phyloP scores from a whole-genome alignment of 257 asterid genomes.

The Solanum acaule region DNA sequence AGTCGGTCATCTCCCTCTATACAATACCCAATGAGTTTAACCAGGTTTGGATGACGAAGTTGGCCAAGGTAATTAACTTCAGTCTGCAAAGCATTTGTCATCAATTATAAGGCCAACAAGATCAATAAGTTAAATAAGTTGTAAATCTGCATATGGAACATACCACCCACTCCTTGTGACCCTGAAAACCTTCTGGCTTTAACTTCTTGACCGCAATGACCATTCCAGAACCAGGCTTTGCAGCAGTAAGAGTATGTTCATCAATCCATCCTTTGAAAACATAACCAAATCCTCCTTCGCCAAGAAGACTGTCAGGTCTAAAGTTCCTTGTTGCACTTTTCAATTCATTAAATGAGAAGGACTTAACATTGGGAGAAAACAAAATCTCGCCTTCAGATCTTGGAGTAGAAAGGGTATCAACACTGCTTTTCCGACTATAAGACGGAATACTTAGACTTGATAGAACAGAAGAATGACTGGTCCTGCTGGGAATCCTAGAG shows the following conservation, averaged over 20 bases:
- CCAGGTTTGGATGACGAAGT: slow-evolving; percentile 81
- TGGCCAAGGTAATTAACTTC: slow-evolving; percentile 93
- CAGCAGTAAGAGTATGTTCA: slow-evolving; percentile 51
- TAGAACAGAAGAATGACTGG: slow-evolving; percentile 31
- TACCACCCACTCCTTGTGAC: slow-evolving; percentile 99
- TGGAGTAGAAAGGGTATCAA: slow-evolving; percentile 66
- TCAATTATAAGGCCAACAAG: background rate
- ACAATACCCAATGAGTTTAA: slow-evolving; percentile 91
- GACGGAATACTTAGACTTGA: slow-evolving; percentile 46
- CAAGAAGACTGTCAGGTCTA: slow-evolving; percentile 83
- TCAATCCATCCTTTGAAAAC: slow-evolving; percentile 97
- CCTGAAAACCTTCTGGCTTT: slow-evolving; percentile 94
- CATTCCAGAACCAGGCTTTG: slow-evolving; percentile 78
- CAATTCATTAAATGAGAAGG: slow-evolving; percentile 75
- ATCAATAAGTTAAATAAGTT: background rate
- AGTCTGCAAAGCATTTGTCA: slow-evolving; percentile 44
- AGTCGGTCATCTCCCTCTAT: slow-evolving; percentile 80
- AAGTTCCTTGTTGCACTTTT: slow-evolving; percentile 80
- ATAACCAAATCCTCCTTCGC: slow-evolving; percentile 96
- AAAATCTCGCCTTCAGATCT: slow-evolving; percentile 79
- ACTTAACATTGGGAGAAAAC: slow-evolving; percentile 63
- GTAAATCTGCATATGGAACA: slow-evolving; percentile 6
- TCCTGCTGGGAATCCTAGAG: slow-evolving; percentile 35
- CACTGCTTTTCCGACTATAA: slow-evolving; percentile 44
- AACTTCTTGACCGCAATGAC: slow-evolving; percentile 91